These are phyloP conservation scores for Colletotrichum chrysophilum DNA, from an alignment of 2,329 filamentous ascomycete species.

Conservation along the genomic window DNA sequence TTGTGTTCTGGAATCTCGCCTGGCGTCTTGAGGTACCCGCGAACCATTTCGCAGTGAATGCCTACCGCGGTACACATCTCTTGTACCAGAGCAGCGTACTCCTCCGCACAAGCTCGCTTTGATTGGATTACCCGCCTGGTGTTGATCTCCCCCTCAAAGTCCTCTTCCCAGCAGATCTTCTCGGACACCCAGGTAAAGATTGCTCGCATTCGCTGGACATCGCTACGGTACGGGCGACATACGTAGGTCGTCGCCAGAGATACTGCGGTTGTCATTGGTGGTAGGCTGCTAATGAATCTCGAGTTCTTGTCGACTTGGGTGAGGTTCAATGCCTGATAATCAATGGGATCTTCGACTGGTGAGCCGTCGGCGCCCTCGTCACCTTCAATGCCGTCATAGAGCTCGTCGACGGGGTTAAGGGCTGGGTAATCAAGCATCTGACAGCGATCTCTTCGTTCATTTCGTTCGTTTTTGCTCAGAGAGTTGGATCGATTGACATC, in stretches of 20 bases:
- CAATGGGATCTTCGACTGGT: conserved; percentile 80
- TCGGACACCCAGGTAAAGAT: conserved; percentile 99
- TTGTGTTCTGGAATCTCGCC: conserved; percentile 84
- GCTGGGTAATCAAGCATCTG: conserved; percentile 94
- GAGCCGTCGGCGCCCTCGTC: conserved; percentile 88
- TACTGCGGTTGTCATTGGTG: conserved; percentile 80
- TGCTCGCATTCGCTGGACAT: conserved; percentile 88
- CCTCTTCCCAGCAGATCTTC: conserved; percentile 93
- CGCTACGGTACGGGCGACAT: conserved; percentile 91
- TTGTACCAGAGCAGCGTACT: conserved; percentile 85
- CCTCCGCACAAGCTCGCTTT: conserved; percentile 84
- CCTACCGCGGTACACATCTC: conserved; percentile 96
- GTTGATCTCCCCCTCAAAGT: conserved; percentile 85
- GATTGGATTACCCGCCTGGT: conserved; percentile 83
- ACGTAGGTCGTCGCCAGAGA: conserved; percentile 90
- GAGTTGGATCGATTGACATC: conserved; percentile 97
- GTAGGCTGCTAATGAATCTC: conserved; percentile 84
- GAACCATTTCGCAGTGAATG: conserved; percentile 84
- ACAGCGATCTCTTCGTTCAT: conserved; percentile 85
- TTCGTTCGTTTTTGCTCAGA: conserved; percentile 83
- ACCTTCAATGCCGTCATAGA: conserved; percentile 84
- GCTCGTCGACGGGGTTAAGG: conserved; percentile 86
- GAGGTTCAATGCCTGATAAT: conserved; percentile 82
- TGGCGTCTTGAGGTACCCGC: conserved; percentile 88
- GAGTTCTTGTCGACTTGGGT: conserved; percentile 94